Base-by-base conservation (phyloP, 345 rosid species). In the Eucalyptus decipiens region DNA sequence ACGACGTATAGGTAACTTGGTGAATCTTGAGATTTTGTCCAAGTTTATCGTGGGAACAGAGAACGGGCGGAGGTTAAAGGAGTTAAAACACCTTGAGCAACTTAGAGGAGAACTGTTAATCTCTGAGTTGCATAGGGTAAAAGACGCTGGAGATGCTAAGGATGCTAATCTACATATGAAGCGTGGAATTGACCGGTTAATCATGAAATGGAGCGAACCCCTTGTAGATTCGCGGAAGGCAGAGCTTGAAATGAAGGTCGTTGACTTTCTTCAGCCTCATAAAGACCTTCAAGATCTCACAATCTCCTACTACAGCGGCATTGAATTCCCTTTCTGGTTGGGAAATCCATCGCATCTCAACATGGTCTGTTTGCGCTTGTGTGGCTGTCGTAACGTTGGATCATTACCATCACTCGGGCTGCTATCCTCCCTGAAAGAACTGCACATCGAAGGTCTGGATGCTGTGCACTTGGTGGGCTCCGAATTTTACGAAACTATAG, bases 351-450 rank as follows among this genome's bases (percentile, higher is more conserved):
- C 8, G 26, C 43, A 51, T 54, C 19, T 54, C 50, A 58, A 88
- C 21, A 21, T 90, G 14, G 87, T 52, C 86, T 42, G 42, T 80
- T 50, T 87, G 48, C 37, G 40, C 21, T 19, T 76, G 89, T 21
- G 76, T 26, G 58, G 42, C 40, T 88, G 90, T 9, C 42, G 30
- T 47, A 90, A 88, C 16, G 85, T 89, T 32, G 30, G 72, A 23
- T 65, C 37, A 30, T 86, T 91, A 56, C 93, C 93, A 11, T 80
- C 92, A 30, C 88, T 91, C 26, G 93, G 93, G 40, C 89, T 85
- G 45, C 87, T 91, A 43, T 86, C 87, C n/a, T 87, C 86, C 17
- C 90, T 91, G 8, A 80, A 85, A 86, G 50, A 89, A 26, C 89
- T 91, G 14, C 26, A 30, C 37, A 87, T 91, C 40, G 43, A 17